Conservation (phyloP, 176 grass and related monocot species). For the Tillandsia leiboldiana region DNA sequence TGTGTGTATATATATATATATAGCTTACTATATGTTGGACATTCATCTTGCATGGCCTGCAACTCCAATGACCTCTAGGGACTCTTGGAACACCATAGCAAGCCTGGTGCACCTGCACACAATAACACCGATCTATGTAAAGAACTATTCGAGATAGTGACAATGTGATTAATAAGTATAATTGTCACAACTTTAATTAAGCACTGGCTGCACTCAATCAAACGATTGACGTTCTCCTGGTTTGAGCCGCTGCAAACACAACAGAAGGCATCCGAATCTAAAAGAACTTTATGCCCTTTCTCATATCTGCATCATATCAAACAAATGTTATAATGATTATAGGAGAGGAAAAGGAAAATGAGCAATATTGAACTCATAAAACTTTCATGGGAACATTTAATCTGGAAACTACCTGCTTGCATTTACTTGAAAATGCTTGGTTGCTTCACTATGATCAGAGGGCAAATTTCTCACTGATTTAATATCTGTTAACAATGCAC, state of each 20-base stretch:
- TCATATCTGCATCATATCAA: slow-evolving; percentile 27
- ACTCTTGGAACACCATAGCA: slow-evolving; percentile 89
- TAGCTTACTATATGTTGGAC: slow-evolving; percentile 44
- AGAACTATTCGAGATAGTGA: slow-evolving; percentile 16
- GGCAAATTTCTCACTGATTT: slow-evolving; percentile 17
- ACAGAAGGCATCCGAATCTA: slow-evolving; percentile 50
- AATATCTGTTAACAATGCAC: slow-evolving; percentile 17
- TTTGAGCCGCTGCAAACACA: slow-evolving; percentile 81
- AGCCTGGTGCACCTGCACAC: slow-evolving; percentile 83
- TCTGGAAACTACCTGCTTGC: slow-evolving; percentile 38
- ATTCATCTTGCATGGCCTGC: slow-evolving; percentile 73
- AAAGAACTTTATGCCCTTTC: slow-evolving; percentile 22
- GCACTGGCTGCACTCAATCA: slow-evolving; percentile 73
- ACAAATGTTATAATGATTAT: background rate
- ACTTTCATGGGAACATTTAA: slow-evolving; percentile 12
- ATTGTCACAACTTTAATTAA: slow-evolving; percentile 50
- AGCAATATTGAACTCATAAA: background rate
- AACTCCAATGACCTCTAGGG: slow-evolving; percentile 74
- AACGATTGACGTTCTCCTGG: slow-evolving; percentile 55
- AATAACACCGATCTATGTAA: slow-evolving; percentile 24
- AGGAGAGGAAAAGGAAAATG: background rate
- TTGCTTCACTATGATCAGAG: slow-evolving; percentile 18
- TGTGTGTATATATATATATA: too few relatives aligned
- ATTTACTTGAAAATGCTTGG: slow-evolving; percentile 24
- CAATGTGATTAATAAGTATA: slow-evolving; percentile 16